Evolutionary conservation across 257 asterid genomes (phyloP).

Genomic region (Ilex aquifolium): DNA sequence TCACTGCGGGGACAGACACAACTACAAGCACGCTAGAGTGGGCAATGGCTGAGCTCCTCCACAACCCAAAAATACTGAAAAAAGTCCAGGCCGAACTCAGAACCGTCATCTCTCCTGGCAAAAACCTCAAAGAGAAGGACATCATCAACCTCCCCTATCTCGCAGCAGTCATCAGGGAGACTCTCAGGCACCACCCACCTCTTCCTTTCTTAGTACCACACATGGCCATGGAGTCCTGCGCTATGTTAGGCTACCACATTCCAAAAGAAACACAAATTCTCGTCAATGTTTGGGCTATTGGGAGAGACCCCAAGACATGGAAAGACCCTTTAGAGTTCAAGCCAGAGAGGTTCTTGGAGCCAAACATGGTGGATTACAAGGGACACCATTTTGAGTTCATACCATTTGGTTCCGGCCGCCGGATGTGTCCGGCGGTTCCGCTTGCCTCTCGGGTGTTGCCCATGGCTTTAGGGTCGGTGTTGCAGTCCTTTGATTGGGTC

Average conservation of each 20-base stretch:
- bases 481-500: constrained; percentile 54
- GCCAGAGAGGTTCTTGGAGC: constrained; percentile 57
- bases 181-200: constrained; percentile 67
- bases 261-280: constrained; percentile 63
- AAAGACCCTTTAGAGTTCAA: constrained; percentile 35
- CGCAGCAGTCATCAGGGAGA: constrained; percentile 61
- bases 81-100: constrained; percentile 44
- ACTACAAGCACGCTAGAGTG: constrained; percentile 68
- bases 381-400: constrained; percentile 65
- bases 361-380: constrained; percentile 26
- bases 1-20: constrained; percentile 69
- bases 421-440: constrained; percentile 73
- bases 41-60: constrained; percentile 84
- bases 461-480: constrained; percentile 42
- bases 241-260: constrained; percentile 35
- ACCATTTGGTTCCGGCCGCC: constrained; percentile 63
- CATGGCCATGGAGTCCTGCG: constrained; percentile 56
- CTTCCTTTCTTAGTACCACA: constrained; percentile 68
- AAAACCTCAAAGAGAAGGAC: constrained; percentile 32
- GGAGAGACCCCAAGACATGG: constrained; percentile 57
- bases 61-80: constrained; percentile 32
- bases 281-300: constrained; percentile 66
- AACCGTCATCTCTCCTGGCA: constrained; percentile 12
- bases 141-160: constrained; percentile 51
- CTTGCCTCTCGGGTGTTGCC: constrained; percentile 47